Conservation (phyloP, 306 rosid genomes). For the Delonix regia region DNA sequence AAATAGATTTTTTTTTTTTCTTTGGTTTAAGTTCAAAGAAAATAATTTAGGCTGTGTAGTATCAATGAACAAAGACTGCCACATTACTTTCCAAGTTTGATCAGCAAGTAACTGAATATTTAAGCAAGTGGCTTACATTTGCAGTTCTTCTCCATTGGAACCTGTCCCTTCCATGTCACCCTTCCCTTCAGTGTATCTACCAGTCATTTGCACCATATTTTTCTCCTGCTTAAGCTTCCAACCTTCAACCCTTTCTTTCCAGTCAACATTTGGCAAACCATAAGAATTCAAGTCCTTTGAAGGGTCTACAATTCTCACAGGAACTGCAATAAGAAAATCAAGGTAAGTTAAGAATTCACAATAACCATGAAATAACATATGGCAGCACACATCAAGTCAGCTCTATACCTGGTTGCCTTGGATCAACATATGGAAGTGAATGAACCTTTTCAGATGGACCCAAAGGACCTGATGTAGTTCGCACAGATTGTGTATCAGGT, state of each 20-base stretch:
- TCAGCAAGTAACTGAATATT: constrained; percentile 15
- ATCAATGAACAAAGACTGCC: background rate
- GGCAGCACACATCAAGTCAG: constrained; percentile 21
- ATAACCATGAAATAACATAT: constrained; percentile 32
- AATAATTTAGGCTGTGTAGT: too few species aligned
- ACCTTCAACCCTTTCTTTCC: constrained; percentile 99
- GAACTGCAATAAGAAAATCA: constrained; percentile 45
- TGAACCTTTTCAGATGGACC: constrained; percentile 70
- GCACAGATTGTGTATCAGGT: constrained; percentile 78
- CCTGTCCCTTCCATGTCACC: constrained; percentile 98
- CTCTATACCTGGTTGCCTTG: constrained; percentile 79
- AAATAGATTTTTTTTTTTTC: too few species aligned
- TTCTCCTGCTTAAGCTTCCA: constrained; percentile 99
- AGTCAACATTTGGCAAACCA: constrained; percentile 97
- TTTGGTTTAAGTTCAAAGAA: too few species aligned
- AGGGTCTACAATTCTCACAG: constrained; percentile 64
- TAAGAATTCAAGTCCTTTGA: constrained; percentile 68
- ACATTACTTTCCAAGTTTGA: constrained; percentile 2
- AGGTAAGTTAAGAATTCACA: constrained; percentile 17
- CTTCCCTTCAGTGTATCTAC: constrained; percentile 87
- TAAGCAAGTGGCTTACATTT: constrained; percentile 61
- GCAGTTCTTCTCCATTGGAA: constrained; percentile 99
- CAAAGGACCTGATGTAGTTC: constrained; percentile 81
- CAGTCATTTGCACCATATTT: constrained; percentile 78
- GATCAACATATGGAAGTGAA: constrained; percentile 62